phyloP scores from a whole-genome alignment of 106 monocot genomes.

The Dendrobium officinale region DNA sequence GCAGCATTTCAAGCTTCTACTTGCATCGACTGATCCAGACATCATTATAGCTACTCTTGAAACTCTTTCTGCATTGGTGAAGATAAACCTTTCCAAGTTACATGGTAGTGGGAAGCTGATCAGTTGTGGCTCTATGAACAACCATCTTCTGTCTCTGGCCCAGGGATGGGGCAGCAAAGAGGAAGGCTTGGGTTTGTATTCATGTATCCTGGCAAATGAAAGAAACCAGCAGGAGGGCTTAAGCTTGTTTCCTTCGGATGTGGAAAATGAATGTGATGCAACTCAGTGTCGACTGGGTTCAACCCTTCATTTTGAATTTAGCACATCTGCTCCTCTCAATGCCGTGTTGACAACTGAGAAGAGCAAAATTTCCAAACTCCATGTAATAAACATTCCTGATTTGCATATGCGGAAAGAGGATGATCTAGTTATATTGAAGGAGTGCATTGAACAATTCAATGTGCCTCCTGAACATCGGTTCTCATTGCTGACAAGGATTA shows the following conservation, averaged over 20 bases:
- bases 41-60: constrained; percentile 83
- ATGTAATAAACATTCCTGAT: constrained; percentile 78
- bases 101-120: constrained; percentile 89
- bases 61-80: constrained; percentile 79
- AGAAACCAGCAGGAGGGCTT: constrained; percentile 66
- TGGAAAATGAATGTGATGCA: constrained; percentile 45
- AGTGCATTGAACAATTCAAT: constrained; percentile 72
- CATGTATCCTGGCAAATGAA: constrained; percentile 87
- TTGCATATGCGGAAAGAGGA: constrained; percentile 87
- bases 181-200: constrained; percentile 92
- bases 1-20: constrained; percentile 90
- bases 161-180: constrained; percentile 99
- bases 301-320: constrained; percentile 94
- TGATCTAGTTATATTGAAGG: constrained; percentile 74
- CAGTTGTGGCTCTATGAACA: constrained; percentile 77
- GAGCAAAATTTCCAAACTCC: constrained; percentile 36
- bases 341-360: constrained; percentile 16
- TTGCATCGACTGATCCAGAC: constrained; percentile 96
- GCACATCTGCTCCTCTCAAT: constrained; percentile 21
- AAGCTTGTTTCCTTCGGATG: constrained; percentile 70
- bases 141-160: constrained; percentile 73
- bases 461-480: constrained; percentile 84
- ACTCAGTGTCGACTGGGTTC: constrained; percentile 75
- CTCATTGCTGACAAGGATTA: constrained; percentile 90
- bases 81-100: constrained; percentile 93